Evolutionary conservation across 495 filamentous ascomycete species (phyloP).

Genomic region (Aspergillus sclerotiicarbonarius): DNA sequence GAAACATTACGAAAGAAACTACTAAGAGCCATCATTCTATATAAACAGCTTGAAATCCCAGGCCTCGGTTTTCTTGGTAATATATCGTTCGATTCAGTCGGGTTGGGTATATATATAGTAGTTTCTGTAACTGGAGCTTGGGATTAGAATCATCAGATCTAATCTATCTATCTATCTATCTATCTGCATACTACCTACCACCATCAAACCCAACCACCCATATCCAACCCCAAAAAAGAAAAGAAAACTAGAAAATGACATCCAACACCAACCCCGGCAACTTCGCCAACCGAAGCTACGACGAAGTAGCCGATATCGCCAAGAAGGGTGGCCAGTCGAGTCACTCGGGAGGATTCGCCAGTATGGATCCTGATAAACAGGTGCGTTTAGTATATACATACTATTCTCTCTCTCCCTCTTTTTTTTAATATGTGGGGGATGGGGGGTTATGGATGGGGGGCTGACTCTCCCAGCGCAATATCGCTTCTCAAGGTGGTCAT

Average conservation of each 20-base stretch:
- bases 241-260: conserved; percentile 10
- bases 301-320: conserved; percentile 54
- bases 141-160: too few relatives aligned
- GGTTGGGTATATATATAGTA: too few relatives aligned
- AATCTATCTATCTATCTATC: neutral
- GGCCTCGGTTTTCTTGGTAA: too few relatives aligned
- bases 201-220: neutral
- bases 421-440: neutral
- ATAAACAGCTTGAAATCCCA: too few relatives aligned
- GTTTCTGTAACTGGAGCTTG: too few relatives aligned
- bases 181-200: neutral
- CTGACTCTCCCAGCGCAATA: conserved; percentile 32
- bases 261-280: conserved; percentile 56
- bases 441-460: neutral
- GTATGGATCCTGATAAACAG: conserved; percentile 47
- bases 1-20: too few relatives aligned
- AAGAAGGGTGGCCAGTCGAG: conserved; percentile 50
- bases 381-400: conserved; percentile 22
- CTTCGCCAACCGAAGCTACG: conserved; percentile 61
- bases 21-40: too few relatives aligned
- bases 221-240: conserved; percentile 6
- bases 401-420: too few relatives aligned
- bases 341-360: conserved; percentile 30
- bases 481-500: conserved; percentile 53
- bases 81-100: too few relatives aligned